phyloP scores from a whole-genome alignment of 1,284 basidiomycete genomes.

The Pseudozyma flocculosa region DNA sequence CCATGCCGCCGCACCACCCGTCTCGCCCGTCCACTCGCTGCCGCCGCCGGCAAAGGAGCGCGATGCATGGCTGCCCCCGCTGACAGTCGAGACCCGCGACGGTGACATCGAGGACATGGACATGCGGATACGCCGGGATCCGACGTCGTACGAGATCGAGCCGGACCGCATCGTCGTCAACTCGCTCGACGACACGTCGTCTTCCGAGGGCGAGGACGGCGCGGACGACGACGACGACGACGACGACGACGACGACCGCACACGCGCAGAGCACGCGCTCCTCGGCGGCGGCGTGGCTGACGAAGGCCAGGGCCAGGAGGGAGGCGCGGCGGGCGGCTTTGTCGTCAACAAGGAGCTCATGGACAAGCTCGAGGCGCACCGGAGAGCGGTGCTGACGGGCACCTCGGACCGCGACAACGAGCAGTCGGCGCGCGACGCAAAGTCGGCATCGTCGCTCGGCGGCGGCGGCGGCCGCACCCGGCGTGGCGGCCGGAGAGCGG shows the following conservation, averaged over 20 bases:
- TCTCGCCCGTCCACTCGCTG: slow-evolving; percentile 5
- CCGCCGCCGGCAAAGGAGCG: not conserved
- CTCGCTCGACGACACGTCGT: slow-evolving; percentile 27
- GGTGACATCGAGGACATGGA: slow-evolving; percentile 19
- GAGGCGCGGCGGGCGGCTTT: slow-evolving; percentile 11
- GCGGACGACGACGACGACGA: slow-evolving; percentile 4
- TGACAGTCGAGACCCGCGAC: not conserved
- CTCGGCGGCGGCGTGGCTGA: not conserved
- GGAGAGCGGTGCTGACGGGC: slow-evolving; percentile 28
- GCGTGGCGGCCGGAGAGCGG: slow-evolving; percentile 21
- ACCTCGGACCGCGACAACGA: slow-evolving; percentile 32
- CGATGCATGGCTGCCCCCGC: not conserved
- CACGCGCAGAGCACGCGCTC: too few species aligned
- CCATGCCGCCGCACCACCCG: slow-evolving; percentile 5
- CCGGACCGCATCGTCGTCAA: slow-evolving; percentile 35
- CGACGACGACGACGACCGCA: not conserved
- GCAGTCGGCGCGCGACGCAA: not conserved
- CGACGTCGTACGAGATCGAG: slow-evolving; percentile 33
- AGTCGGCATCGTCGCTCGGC: too few species aligned
- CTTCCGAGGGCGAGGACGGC: slow-evolving; percentile 12
- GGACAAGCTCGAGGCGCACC: slow-evolving; percentile 41
- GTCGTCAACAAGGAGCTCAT: slow-evolving; percentile 45
- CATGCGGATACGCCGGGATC: slow-evolving; percentile 19
- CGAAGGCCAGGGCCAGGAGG: not conserved
- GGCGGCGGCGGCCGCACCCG: slow-evolving; percentile 6